Evolutionary conservation across 768 basidiomycete genomes (phyloP).

Genomic region (Mrakia hoshinonis): DNA sequence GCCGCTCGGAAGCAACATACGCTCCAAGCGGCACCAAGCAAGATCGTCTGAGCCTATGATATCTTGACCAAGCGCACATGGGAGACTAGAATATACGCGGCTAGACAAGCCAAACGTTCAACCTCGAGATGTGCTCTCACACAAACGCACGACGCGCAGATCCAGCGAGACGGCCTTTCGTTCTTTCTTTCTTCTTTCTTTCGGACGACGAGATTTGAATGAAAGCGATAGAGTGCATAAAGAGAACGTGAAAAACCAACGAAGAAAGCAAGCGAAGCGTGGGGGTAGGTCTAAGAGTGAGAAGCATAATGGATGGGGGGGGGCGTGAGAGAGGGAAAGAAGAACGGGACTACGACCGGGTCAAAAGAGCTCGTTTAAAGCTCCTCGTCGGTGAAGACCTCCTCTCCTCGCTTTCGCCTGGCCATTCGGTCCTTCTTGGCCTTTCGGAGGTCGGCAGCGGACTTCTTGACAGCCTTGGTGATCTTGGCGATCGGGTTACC

Average conservation of each 20-base stretch:
- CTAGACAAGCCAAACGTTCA: too few species aligned
- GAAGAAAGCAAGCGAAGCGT: background rate
- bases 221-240: background rate
- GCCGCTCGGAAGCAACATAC: background rate
- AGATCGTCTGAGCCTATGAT: too few species aligned
- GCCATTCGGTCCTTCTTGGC: slow-evolving; percentile 93
- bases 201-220: background rate
- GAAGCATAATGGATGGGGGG: background rate
- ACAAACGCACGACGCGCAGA: too few species aligned
- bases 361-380: background rate
- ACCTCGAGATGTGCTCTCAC: too few species aligned
- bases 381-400: slow-evolving; percentile 31
- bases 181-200: too few species aligned
- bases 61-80: too few species aligned
- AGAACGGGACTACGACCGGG: background rate
- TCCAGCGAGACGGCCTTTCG: too few species aligned
- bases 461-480: slow-evolving; percentile 34
- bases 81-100: too few species aligned
- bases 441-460: slow-evolving; percentile 74
- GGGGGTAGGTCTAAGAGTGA: background rate
- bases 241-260: background rate
- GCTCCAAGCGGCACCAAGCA: too few species aligned
- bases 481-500: slow-evolving; percentile 52
- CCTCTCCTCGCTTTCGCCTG: slow-evolving; percentile 38
- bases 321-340: background rate